Base-by-base conservation (phyloP, 108 stramenopile species). In the Aurantiochytrium sp. region DNA sequence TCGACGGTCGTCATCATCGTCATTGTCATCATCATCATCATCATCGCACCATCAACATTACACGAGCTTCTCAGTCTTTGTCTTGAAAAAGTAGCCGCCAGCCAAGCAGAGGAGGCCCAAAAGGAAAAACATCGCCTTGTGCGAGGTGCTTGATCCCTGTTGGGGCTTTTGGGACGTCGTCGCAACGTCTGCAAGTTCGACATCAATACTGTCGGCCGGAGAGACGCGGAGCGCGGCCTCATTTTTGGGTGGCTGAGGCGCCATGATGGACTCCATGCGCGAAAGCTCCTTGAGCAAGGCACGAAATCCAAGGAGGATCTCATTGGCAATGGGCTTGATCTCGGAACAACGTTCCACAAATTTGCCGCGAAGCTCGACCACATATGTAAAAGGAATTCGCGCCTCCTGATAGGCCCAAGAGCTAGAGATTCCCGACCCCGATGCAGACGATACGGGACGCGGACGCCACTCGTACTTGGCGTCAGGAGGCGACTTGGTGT, bases 391-490 rank as follows among this genome's bases (percentile, higher is more conserved):
- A 6, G 76, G 76, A 83, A 83, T 83, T 35, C 49, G 44, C 25
- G 76, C 76, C 51, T 83, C 76, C 51, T 83, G 76, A 83, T 25
- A 83, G 6, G 76, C 76, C 76, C 76, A 83, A 12, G 49, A 53
- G 51, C 49, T 53, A 47, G 76, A 83, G 28, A 83, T 83, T 2
- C 76, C 76, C 6, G 49, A 53, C 25, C 76, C 76, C 12, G 49
- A 53, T 12, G 76, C 76, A 8, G 76, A 83, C 19, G 76, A 83
- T 23, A 28, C 76, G 19, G 76, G 76, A 6, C 76, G 6, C 45
- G 76, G 76, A 47, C 76, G 45, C 76, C 76, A 83, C 51, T 83
- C 76, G 76, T 83, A 83, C 51, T 53, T 55, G 19, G 18, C 76
- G 76, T 83, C 76, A 16, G 76, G 49, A 28, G 76, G 76, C n/a